Evolutionary conservation across 1,284 basidiomycete genomes (phyloP).

Genomic region (Sporisorium reilianum): DNA sequence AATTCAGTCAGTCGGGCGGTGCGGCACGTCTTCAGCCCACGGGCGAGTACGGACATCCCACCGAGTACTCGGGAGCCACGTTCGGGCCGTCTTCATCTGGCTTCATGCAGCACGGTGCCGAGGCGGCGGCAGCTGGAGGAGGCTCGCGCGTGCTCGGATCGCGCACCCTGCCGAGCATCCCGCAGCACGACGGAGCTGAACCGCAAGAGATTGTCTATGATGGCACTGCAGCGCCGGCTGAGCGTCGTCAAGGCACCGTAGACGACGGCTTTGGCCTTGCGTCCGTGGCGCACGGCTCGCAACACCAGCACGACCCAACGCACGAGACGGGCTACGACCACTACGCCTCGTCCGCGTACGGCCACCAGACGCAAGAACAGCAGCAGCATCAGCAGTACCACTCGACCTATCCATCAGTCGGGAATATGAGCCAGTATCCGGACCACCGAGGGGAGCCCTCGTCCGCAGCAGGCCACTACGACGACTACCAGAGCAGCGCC

Average conservation of each 20-base stretch:
- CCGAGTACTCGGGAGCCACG: slow-evolving; percentile 48
- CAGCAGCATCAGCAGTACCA: slow-evolving; percentile 33
- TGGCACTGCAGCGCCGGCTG: slow-evolving; percentile 9
- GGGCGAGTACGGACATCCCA: slow-evolving; percentile 47
- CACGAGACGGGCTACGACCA: slow-evolving; percentile 38
- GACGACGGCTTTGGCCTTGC: slow-evolving; percentile 59
- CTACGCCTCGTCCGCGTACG: slow-evolving; percentile 41
- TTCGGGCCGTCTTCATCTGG: slow-evolving; percentile 39
- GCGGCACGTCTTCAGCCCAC: slow-evolving; percentile 38
- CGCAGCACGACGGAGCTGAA: slow-evolving; percentile 21
- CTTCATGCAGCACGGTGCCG: slow-evolving; percentile 11
- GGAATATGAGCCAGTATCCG: slow-evolving; percentile 13
- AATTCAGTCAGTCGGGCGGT: slow-evolving; percentile 20
- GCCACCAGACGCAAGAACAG: slow-evolving; percentile 17
- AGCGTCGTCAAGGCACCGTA: slow-evolving; percentile 37
- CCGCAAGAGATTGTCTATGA: slow-evolving; percentile 33
- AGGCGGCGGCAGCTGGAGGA: neutral
- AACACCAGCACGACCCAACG: slow-evolving; percentile 12
- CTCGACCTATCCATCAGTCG: slow-evolving; percentile 13
- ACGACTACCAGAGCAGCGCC: slow-evolving; percentile 37
- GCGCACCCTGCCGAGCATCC: slow-evolving; percentile 36
- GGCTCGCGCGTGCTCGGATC: slow-evolving; percentile 27
- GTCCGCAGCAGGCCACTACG: slow-evolving; percentile 16
- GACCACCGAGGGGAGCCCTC: slow-evolving; percentile 9
- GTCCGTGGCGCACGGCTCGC: slow-evolving; percentile 27